Percentiles rank a stretch among this genome's conserved stretches.
These are phyloP conservation scores for Phytophthora niederhauseri DNA, from an alignment of 352 stramenopile species.

Conservation along the genomic window DNA sequence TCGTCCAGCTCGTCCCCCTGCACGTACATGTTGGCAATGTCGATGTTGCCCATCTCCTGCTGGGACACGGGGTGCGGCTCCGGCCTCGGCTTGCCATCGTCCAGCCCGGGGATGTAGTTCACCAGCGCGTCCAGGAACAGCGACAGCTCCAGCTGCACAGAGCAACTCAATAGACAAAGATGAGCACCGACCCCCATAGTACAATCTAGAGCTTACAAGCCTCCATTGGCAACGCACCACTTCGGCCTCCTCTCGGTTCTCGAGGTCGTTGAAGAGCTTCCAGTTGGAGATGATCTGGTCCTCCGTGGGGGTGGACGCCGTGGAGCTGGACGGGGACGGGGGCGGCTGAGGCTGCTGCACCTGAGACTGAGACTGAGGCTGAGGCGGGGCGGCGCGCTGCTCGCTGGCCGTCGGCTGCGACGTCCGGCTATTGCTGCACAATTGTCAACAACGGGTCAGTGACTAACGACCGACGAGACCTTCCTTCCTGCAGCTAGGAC, in stretches of 20 bases:
- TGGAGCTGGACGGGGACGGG: slow-evolving; percentile 35
- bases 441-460: neutral
- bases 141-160: slow-evolving; percentile 70
- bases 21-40: slow-evolving; percentile 88
- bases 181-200: neutral
- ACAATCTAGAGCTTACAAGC: neutral
- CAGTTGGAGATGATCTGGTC: slow-evolving; percentile 83
- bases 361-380: slow-evolving; percentile 12
- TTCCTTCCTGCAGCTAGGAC: neutral
- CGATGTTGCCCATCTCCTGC: slow-evolving; percentile 72
- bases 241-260: slow-evolving; percentile 85
- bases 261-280: slow-evolving; percentile 89
- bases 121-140: slow-evolving; percentile 78
- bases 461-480: too few species aligned
- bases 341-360: slow-evolving; percentile 24
- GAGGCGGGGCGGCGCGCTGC: slow-evolving; percentile 23
- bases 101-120: slow-evolving; percentile 77
- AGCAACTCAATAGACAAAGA: neutral
- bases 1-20: slow-evolving; percentile 62
- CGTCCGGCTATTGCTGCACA: slow-evolving; percentile 22
- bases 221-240: slow-evolving; percentile 46
- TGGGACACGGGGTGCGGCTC: slow-evolving; percentile 40
- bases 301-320: slow-evolving; percentile 42
- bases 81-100: slow-evolving; percentile 43
- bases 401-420: slow-evolving; percentile 22